Evolutionary conservation across 345 rosid genomes (phyloP), one percentile per base, ranked within the genome.

Genomic region (Nasturtium officinale): DNA sequence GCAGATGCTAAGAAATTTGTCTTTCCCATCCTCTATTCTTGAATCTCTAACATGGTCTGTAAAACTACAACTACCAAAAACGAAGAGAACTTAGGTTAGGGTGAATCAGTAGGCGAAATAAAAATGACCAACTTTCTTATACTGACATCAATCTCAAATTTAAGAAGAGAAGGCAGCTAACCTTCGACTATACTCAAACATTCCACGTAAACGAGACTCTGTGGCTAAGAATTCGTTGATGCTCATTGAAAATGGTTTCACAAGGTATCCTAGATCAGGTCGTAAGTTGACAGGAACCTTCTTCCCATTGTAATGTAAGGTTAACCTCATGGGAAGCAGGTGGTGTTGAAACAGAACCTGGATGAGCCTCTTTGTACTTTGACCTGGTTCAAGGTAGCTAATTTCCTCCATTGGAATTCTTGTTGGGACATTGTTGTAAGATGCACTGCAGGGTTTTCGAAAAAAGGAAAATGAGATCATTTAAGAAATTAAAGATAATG

Each of bases 191-290:
- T 87, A 88, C 82, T 95, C 97, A 35, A 91, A 91, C 97, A 95
- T 89, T 72, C 99, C 96, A 21, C 85, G 92, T 56, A 95, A 91
- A 57, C 46, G 88, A 20, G 93, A 86, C 82, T 89, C 91, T 54
- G 70, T 83, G 54, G 82, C 79, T 65, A 53, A 50, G 80, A 89
- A 89, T 63, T 81, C 77, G 62, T 85, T 87, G 69, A 78, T 46
- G 72, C 83, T 85, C 88, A 90, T 78, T 1, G 87, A 85, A 61
- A 83, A 84, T 48, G 99, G 97, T 75, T 85, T 95, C 67, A 95
- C 89, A 82, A 95, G 90, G 82, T 89, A 95, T 47, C 99, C 99
- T 48, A 95, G 89, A 78, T 95, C 96, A 61, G 99, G 99, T 64
- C 90, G 82, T 83, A 91, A 78, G 87, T 91, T 91, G 76, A 88